Evolutionary conservation across 2,329 filamentous ascomycete genomes (phyloP).

Genomic region (Fusarium keratoplasticum): DNA sequence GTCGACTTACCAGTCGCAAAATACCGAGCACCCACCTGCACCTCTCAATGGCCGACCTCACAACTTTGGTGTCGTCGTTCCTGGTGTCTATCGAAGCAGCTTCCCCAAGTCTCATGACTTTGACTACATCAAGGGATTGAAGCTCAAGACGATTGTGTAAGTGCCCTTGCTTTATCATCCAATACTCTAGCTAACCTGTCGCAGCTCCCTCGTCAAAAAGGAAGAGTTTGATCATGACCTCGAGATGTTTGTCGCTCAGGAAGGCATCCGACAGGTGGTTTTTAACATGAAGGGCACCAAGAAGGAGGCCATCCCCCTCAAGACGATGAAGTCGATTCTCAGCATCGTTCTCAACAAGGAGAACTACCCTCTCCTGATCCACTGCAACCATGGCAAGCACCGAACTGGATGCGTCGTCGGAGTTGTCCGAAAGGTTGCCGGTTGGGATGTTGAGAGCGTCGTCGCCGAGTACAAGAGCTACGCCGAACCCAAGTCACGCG

Average conservation of each 20-base stretch:
- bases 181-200: constrained; percentile 21
- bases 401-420: constrained; percentile 91
- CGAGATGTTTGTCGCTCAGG: constrained; percentile 70
- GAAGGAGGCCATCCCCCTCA: constrained; percentile 75
- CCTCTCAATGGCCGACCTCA: constrained; percentile 57
- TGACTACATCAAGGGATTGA: constrained; percentile 73
- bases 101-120: constrained; percentile 81
- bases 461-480: constrained; percentile 80
- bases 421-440: constrained; percentile 78
- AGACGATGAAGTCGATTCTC: constrained; percentile 78
- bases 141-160: constrained; percentile 84
- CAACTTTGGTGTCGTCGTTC: constrained; percentile 82
- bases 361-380: constrained; percentile 85
- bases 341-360: constrained; percentile 75
- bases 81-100: constrained; percentile 83
- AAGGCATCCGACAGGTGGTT: constrained; percentile 77
- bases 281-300: constrained; percentile 92
- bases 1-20: constrained; percentile 21
- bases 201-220: constrained; percentile 72
- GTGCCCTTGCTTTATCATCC: constrained; percentile 45
- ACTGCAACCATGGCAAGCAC: constrained; percentile 96
- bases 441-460: constrained; percentile 72
- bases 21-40: constrained; percentile 34
- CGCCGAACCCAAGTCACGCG: constrained; percentile 69
- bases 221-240: constrained; percentile 66